Percentiles rank a stretch among this genome's conserved stretches.
These are phyloP conservation scores for Favolaschia claudopus DNA, from an alignment of 768 basidiomycete species.

Conservation along the genomic window DNA sequence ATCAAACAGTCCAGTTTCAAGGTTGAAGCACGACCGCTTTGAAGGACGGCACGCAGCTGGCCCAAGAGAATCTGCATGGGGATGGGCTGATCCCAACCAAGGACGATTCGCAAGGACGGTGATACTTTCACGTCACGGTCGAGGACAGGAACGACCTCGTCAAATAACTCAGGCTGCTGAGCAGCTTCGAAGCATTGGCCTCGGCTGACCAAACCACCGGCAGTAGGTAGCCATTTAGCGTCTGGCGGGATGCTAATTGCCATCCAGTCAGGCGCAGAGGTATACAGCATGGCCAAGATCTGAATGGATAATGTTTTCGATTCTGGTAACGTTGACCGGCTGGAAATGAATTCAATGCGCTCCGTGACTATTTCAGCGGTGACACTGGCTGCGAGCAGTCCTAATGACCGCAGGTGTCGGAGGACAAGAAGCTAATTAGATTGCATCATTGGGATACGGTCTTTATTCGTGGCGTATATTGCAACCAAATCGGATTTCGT, in stretches of 20 bases:
- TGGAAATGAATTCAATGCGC: constrained; percentile 42
- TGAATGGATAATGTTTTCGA: constrained; percentile 22
- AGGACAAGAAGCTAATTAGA: constrained; percentile 15
- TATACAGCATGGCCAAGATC: constrained; percentile 34
- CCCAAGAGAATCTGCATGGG: constrained; percentile 35
- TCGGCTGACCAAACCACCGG: constrained; percentile 38
- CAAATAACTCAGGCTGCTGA: constrained; percentile 41
- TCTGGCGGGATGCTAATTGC: constrained; percentile 19
- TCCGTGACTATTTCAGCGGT: constrained; percentile 43
- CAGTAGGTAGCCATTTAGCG: constrained; percentile 49
- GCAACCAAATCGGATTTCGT: constrained; percentile 20
- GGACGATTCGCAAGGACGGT: constrained; percentile 34
- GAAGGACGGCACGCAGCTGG: constrained; percentile 39
- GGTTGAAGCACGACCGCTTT: constrained; percentile 14
- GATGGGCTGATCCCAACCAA: constrained; percentile 51
- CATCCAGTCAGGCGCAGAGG: constrained; percentile 24
- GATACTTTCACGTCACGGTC: constrained; percentile 33
- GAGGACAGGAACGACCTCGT: constrained; percentile 46
- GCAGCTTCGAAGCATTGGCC: constrained; percentile 40
- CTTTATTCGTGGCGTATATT: constrained; percentile 20
- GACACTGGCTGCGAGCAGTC: constrained; percentile 38
- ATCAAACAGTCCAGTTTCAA: constrained; percentile 24
- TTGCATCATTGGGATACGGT: constrained; percentile 25
- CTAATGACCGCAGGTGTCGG: constrained; percentile 27
- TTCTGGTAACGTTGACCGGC: constrained; percentile 8